phyloP scores from a whole-genome alignment of 192 early-diverging fungal species.

The Chytriomyces sp. region DNA sequence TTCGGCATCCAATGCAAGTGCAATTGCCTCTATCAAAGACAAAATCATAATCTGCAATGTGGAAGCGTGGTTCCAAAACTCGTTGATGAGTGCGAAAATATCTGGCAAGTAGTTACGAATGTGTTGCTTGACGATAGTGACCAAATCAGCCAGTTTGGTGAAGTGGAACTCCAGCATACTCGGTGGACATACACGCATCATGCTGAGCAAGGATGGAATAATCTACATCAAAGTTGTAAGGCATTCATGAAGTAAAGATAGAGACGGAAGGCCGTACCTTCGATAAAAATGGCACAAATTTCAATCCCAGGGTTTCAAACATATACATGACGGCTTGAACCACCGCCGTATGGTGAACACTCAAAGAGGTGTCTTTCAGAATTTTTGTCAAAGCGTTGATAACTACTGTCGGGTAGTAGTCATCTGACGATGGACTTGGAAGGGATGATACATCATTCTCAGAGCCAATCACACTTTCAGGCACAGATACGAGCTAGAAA shows the following conservation, averaged over 20 bases:
- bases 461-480: slow-evolving; percentile 33
- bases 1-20: slow-evolving; percentile 82
- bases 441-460: slow-evolving; percentile 34
- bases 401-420: slow-evolving; percentile 88
- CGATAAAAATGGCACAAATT: slow-evolving; percentile 87
- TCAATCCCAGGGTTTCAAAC: slow-evolving; percentile 84
- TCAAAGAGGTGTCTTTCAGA: slow-evolving; percentile 76
- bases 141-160: slow-evolving; percentile 80
- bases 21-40: slow-evolving; percentile 83
- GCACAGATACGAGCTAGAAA: slow-evolving; percentile 43
- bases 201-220: slow-evolving; percentile 84
- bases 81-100: slow-evolving; percentile 77
- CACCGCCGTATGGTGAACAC: slow-evolving; percentile 80
- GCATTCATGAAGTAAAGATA: background rate
- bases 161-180: slow-evolving; percentile 89
- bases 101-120: slow-evolving; percentile 85
- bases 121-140: slow-evolving; percentile 82
- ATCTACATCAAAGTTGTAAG: slow-evolving; percentile 54
- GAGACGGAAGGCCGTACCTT: slow-evolving; percentile 51
- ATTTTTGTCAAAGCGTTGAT: slow-evolving; percentile 88
- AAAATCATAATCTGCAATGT: slow-evolving; percentile 84
- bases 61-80: slow-evolving; percentile 68
- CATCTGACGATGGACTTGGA: slow-evolving; percentile 80
- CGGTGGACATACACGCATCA: slow-evolving; percentile 80
- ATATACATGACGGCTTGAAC: slow-evolving; percentile 92